These are phyloP conservation scores for Novakomyces olei DNA, from an alignment of 805 yeast genomes.

Conservation along the genomic window DNA sequence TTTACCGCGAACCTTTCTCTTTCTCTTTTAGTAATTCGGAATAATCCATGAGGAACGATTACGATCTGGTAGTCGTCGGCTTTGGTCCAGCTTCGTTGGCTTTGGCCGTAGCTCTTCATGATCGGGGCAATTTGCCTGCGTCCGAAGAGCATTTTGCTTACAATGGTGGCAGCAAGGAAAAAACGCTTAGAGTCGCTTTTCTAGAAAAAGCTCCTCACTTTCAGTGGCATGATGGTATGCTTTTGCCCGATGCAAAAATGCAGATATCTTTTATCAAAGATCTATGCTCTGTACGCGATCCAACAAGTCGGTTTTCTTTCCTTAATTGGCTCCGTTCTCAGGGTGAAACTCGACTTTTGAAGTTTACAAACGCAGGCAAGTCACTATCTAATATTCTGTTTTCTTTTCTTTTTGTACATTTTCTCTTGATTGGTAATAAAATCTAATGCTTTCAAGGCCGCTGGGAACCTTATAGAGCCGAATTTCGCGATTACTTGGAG, in stretches of 20 bases:
- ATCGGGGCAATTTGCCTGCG: not conserved
- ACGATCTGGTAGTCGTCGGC: conserved; percentile 8
- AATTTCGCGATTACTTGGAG: conserved; percentile 12
- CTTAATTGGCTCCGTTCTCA: conserved; percentile 9
- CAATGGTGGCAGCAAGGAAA: too few species aligned
- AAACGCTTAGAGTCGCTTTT: conserved; percentile 6
- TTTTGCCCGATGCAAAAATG: conserved; percentile 12
- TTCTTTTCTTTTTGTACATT: too few species aligned
- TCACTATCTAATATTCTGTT: too few species aligned
- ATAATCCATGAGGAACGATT: too few species aligned
- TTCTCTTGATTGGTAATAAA: too few species aligned
- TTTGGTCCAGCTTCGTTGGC: conserved; percentile 13
- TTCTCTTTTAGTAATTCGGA: too few species aligned
- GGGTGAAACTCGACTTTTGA: conserved; percentile 8
- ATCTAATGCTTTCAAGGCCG: too few species aligned
- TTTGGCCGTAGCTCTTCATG: conserved; percentile 10
- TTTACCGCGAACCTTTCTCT: too few species aligned
- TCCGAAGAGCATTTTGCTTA: too few species aligned
- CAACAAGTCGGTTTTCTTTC: conserved; percentile 12
- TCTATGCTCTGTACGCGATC: conserved; percentile 12
- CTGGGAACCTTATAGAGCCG: conserved; percentile 12
- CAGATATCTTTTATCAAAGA: conserved; percentile 13
- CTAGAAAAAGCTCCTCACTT: conserved; percentile 10
- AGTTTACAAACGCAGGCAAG: conserved; percentile 10
- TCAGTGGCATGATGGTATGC: conserved; percentile 13